These are phyloP conservation scores for Ceratobasidium sp. DNA, from an alignment of 1,284 basidiomycete genomes.

Conservation along the genomic window DNA sequence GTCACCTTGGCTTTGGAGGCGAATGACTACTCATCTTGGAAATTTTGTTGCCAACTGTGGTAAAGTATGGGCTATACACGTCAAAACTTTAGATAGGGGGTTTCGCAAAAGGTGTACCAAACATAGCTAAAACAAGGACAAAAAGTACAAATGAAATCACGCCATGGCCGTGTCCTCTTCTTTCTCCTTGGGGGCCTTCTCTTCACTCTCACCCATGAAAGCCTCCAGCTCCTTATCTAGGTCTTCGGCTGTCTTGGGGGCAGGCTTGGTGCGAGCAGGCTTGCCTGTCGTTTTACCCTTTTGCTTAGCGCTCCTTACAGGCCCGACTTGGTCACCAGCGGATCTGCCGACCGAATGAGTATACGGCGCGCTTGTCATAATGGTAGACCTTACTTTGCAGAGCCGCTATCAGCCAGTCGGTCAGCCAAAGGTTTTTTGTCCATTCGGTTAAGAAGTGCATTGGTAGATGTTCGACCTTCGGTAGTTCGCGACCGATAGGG, in stretches of 20 bases:
- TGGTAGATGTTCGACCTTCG: slow-evolving; percentile 18
- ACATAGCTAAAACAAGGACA: slow-evolving; percentile 1
- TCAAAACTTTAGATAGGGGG: not conserved
- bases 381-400: slow-evolving; percentile 10
- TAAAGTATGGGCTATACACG: not conserved
- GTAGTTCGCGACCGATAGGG: not conserved
- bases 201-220: slow-evolving; percentile 81
- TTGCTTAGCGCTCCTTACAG: slow-evolving; percentile 18
- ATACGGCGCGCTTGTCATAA: not conserved
- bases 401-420: slow-evolving; percentile 37
- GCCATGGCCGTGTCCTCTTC: slow-evolving; percentile 36
- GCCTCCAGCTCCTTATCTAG: slow-evolving; percentile 92
- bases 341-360: slow-evolving; percentile 8
- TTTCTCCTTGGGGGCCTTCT: slow-evolving; percentile 29
- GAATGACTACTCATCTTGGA: slow-evolving; percentile 14
- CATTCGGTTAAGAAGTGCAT: slow-evolving; percentile 45
- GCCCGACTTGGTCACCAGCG: slow-evolving; percentile 13
- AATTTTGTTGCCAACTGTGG: not conserved
- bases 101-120: slow-evolving; percentile 6
- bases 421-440: slow-evolving; percentile 44
- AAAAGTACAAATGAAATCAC: slow-evolving; percentile 6
- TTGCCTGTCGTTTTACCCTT: slow-evolving; percentile 53
- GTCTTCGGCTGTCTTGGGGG: slow-evolving; percentile 78
- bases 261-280: slow-evolving; percentile 16
- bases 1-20: not conserved